Percentiles rank a stretch among this genome's conserved stretches.
Conservation (phyloP, 441 rosid species). For the Pelargonium cotyledonis region DNA sequence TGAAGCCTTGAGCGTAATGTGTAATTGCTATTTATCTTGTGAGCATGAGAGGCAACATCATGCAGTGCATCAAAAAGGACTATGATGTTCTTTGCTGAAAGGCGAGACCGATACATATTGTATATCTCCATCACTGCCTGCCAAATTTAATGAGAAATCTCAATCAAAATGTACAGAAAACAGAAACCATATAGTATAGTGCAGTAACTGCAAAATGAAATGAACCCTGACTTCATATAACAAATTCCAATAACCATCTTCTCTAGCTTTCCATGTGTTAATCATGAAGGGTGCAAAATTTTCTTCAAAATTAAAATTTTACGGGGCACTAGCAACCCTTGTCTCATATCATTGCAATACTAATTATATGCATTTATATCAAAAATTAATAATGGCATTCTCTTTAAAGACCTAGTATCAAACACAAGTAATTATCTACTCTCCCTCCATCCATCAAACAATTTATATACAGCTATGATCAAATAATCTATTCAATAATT, state of each 20-base stretch:
- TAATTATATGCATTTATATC: background rate
- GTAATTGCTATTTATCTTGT: conserved; percentile 58
- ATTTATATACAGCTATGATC: too few relatives aligned
- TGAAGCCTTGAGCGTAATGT: conserved; percentile 69
- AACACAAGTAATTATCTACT: background rate
- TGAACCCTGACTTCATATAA: background rate
- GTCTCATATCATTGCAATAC: background rate
- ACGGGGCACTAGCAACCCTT: background rate
- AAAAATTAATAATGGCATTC: background rate
- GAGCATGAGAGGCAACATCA: conserved; percentile 79
- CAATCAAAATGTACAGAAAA: conserved; percentile 9
- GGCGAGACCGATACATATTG: conserved; percentile 70
- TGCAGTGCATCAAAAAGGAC: conserved; percentile 81
- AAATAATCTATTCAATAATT: background rate
- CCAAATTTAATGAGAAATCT: conserved; percentile 18
- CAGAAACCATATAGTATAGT: background rate
- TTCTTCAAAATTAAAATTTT: background rate
- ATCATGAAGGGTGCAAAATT: background rate
- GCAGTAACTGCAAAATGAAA: conserved; percentile 9
- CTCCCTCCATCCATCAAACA: background rate
- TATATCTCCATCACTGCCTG: conserved; percentile 99
- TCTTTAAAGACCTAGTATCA: background rate
- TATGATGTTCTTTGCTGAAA: conserved; percentile 65
- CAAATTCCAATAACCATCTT: background rate
- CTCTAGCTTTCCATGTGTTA: too few relatives aligned